A percentile compares a stretch with the other conserved stretches of the same genome.
Conservation (phyloP, 2,329 filamentous ascomycete genomes). For the Teratosphaeria pseudoeucalypti region DNA sequence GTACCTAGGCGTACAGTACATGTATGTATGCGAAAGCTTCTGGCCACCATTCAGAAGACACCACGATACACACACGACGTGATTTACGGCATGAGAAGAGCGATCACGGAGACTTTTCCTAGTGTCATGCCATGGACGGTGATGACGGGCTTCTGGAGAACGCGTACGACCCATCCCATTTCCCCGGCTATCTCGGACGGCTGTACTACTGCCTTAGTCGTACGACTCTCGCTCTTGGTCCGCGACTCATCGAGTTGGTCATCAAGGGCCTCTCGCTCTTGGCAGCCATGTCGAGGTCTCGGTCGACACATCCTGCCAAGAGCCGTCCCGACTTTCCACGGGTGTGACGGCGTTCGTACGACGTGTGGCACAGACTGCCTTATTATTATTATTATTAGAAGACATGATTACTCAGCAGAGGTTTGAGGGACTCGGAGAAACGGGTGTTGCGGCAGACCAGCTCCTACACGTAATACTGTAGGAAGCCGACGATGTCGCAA, state of each 20-base stretch:
- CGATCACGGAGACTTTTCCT: too few relatives aligned
- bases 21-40: too few relatives aligned
- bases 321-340: neutral
- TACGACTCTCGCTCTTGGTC: neutral
- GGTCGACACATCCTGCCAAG: neutral
- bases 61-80: too few relatives aligned
- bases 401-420: neutral
- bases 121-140: too few relatives aligned
- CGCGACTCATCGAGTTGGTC: neutral
- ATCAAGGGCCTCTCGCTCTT: neutral
- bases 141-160: too few relatives aligned
- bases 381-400: too few relatives aligned
- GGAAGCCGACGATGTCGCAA: too few relatives aligned
- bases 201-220: neutral
- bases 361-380: neutral
- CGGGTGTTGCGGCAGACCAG: neutral
- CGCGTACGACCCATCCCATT: neutral
- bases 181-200: neutral
- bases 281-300: neutral
- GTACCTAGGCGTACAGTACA: too few relatives aligned
- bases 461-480: neutral
- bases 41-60: too few relatives aligned
- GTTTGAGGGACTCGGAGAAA: neutral
- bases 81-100: too few relatives aligned
- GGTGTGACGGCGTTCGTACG: neutral